Evolutionary conservation across 305 asterid species (phyloP), one percentile per base, ranked within the genome.

Genomic region (Fraxinus latifolia): DNA sequence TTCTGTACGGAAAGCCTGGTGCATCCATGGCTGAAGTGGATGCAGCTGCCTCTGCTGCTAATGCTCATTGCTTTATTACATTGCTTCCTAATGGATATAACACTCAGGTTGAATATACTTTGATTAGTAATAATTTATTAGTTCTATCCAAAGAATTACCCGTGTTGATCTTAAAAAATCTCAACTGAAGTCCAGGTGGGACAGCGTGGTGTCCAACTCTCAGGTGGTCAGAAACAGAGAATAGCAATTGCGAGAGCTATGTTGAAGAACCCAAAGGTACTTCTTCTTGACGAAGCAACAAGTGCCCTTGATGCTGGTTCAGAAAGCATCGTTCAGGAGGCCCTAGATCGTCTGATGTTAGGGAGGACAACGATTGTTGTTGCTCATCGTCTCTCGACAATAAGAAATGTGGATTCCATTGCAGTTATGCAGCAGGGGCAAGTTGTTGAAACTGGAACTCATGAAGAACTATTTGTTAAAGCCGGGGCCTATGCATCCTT

Each of bases 371-470:
- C 98, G 0, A 94, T 94, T 5, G 98, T 96, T 33, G 95, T 96
- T 8, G 99, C 98, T 0, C 99, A 96, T 85, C 98, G 98, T 9
- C 93, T 96, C 27, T 96, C 98, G 11, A 96, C 98, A 1, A 94
- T 96, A 60, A 85, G 95, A 86, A 94, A 91, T 44, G 98, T 93
- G 0, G 98, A 96, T 78, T 93, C 95, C 17, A 93, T 96, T 31
- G 97, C 97, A 17, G 99, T 94, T 75, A 84, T 96, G 76, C 97
- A 94, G 85, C 98, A 94, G 87, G 99, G 98, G 25, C 97, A 91
- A 80, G 98, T 96, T 19, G 97, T 94, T 2, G 99, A 96, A 84
- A 91, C 98, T 1, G 98, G 98, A 74, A 94, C 94, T 8, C 99
- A 96, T 11, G 99, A 93, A 77, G 98, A 96, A 74, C 95, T 94